Evolutionary conservation across 805 yeast genomes (phyloP).

Genomic region (Saccharomycopsis fibuligera): DNA sequence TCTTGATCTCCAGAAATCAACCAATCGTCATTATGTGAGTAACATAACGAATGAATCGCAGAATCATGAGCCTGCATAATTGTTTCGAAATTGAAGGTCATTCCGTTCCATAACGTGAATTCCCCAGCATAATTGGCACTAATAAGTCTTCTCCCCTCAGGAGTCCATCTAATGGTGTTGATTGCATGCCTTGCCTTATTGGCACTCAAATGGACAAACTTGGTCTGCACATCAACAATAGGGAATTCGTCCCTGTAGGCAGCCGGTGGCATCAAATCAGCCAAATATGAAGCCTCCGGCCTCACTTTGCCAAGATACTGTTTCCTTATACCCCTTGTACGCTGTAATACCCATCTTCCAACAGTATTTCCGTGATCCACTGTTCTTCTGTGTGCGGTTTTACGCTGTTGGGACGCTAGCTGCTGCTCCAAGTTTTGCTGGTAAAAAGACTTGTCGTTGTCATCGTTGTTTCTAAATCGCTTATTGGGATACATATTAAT

Average conservation of each 20-base stretch:
- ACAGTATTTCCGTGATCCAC: conserved; percentile 73
- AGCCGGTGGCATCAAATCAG: conserved; percentile 59
- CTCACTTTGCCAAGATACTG: conserved; percentile 46
- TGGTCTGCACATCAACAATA: conserved; percentile 60
- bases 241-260: conserved; percentile 46
- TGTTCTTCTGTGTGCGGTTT: conserved; percentile 56
- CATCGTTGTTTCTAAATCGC: not conserved
- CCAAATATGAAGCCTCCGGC: conserved; percentile 62
- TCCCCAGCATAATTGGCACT: conserved; percentile 94
- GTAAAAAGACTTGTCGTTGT: not conserved
- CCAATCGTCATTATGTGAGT: conserved; percentile 93
- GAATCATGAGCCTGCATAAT: conserved; percentile 98
- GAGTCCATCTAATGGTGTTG: conserved; percentile 91
- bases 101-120: conserved; percentile 94
- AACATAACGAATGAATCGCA: conserved; percentile 71
- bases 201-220: conserved; percentile 84
- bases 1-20: conserved; percentile 88
- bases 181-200: conserved; percentile 91
- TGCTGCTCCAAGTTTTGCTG: conserved; percentile 13
- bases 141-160: conserved; percentile 84
- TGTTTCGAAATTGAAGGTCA: conserved; percentile 90
- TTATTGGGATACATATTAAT: not conserved
- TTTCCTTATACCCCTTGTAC: conserved; percentile 37
- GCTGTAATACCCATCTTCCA: conserved; percentile 54
- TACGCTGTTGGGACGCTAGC: conserved; percentile 35